Conservation (phyloP, 495 filamentous ascomycete genomes). For the Penicillium riverlandense region DNA sequence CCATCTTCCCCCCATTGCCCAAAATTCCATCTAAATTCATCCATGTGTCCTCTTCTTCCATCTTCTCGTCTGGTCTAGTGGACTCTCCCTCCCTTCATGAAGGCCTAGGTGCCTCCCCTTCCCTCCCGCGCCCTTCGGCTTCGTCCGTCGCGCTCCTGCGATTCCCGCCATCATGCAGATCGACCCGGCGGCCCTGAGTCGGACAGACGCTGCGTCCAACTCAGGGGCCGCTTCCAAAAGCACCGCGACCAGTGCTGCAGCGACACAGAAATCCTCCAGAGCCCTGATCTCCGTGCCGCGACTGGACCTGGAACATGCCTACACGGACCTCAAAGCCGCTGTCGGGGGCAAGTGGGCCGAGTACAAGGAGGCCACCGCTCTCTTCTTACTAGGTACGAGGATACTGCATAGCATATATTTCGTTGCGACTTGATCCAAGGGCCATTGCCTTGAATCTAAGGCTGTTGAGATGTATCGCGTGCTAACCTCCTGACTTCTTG, state of each 20-base stretch:
- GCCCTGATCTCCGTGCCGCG: constrained; percentile 64
- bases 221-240: constrained; percentile 50
- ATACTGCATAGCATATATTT: constrained; percentile 3
- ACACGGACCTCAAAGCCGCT: constrained; percentile 72
- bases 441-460: not conserved
- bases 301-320: constrained; percentile 85
- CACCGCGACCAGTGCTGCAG: constrained; percentile 34
- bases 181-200: constrained; percentile 76
- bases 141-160: constrained; percentile 37
- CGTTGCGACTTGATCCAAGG: not conserved
- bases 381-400: constrained; percentile 72
- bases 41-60: constrained; percentile 4
- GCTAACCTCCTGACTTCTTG: constrained; percentile 13
- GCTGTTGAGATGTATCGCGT: not conserved
- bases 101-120: constrained; percentile 28
- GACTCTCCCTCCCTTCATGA: constrained; percentile 27
- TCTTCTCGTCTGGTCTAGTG: not conserved
- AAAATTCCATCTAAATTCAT: not conserved
- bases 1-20: constrained; percentile 8
- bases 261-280: constrained; percentile 38
- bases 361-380: constrained; percentile 77
- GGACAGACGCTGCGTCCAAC: constrained; percentile 55
- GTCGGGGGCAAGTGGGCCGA: constrained; percentile 80
- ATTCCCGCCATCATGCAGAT: constrained; percentile 63
- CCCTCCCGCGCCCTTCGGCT: constrained; percentile 30